Conservation (phyloP, 1,139 yeast genomes). For the Torulaspora pretoriensis region DNA sequence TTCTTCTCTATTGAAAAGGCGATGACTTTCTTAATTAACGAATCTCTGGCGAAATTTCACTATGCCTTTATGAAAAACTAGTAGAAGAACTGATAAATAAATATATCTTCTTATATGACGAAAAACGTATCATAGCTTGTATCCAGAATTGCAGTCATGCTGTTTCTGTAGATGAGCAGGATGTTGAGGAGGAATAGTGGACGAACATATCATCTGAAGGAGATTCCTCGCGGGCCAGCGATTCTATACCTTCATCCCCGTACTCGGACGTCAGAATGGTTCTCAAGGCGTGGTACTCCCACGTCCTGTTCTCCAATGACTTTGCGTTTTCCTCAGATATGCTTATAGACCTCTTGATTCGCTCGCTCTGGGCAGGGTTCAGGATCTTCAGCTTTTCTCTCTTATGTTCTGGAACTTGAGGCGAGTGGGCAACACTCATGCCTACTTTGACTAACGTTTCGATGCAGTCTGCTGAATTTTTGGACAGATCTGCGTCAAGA, state of each 20-base stretch:
- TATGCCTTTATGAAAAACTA: neutral
- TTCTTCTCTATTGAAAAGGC: neutral
- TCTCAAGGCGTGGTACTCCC: constrained; percentile 36
- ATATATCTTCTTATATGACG: neutral
- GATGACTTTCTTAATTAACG: neutral
- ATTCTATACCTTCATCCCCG: constrained; percentile 9
- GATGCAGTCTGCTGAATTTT: constrained; percentile 62
- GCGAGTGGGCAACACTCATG: constrained; percentile 81
- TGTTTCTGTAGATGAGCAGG: constrained; percentile 2
- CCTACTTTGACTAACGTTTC: constrained; percentile 89
- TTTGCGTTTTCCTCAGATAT: constrained; percentile 33
- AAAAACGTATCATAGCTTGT: neutral
- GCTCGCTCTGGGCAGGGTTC: constrained; percentile 48
- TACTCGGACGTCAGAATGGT: constrained; percentile 15
- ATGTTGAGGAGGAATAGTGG: constrained; percentile 2
- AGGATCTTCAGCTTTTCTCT: constrained; percentile 49
- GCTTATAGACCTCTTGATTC: constrained; percentile 58
- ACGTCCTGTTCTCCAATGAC: constrained; percentile 29
- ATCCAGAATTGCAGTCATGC: neutral
- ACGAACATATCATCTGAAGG: constrained; percentile 1
- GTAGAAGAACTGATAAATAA: neutral
- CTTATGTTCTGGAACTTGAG: constrained; percentile 46
- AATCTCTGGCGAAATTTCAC: neutral
- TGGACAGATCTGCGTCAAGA: constrained; percentile 70
- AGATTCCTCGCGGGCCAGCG: neutral